Percentiles rank a stretch among this genome's conserved stretches.
Evolutionary conservation across 176 grass and related monocot species (phyloP).

Genomic region (Avena eriantha): DNA sequence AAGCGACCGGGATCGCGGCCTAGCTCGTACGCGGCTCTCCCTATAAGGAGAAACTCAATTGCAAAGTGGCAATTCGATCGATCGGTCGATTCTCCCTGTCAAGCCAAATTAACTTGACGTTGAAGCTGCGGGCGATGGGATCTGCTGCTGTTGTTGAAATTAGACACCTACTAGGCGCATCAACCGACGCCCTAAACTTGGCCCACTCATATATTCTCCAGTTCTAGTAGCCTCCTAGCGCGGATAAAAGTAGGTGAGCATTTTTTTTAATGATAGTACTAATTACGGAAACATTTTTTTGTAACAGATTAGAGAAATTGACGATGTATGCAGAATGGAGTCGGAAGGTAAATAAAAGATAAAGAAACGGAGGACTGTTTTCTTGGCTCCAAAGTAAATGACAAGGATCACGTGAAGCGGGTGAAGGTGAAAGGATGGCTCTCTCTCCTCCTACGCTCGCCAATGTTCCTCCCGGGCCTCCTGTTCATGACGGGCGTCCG

Average conservation of each 20-base stretch:
- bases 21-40: not conserved
- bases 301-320: not conserved
- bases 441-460: too few relatives aligned
- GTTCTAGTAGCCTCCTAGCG: not conserved
- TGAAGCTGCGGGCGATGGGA: not conserved
- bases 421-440: too few relatives aligned
- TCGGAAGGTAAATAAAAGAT: too few relatives aligned
- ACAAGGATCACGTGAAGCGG: not conserved
- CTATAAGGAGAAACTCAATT: not conserved
- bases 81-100: not conserved
- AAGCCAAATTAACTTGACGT: not conserved
- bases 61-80: not conserved
- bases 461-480: too few relatives aligned
- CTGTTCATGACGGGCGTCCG: too few relatives aligned
- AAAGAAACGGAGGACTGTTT: not conserved
- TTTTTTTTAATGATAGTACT: not conserved
- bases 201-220: not conserved
- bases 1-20: constrained; percentile 1
- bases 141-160: not conserved
- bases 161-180: not conserved
- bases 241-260: not conserved
- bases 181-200: not conserved
- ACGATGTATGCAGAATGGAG: not conserved
- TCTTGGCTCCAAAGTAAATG: not conserved
- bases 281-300: not conserved